These are phyloP conservation scores for Orobanche coerulescens DNA, from an alignment of 257 asterid genomes.

Conservation along the genomic window DNA sequence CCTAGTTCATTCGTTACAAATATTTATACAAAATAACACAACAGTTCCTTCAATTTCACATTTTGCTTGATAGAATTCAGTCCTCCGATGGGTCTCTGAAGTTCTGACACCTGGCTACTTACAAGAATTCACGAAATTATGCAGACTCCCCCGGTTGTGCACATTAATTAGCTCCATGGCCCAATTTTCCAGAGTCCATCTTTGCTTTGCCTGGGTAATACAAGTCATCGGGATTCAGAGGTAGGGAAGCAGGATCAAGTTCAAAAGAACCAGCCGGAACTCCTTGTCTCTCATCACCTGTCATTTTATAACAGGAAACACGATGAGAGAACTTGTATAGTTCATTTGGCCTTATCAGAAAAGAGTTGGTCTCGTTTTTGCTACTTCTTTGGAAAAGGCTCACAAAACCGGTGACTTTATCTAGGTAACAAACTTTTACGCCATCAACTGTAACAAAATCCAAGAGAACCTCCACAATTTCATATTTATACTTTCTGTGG, in stretches of 20 bases:
- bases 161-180: conserved; percentile 16
- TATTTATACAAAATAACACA: too few species aligned
- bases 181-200: conserved; percentile 17
- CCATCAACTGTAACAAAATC: conserved; percentile 41
- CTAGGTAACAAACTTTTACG: conserved; percentile 41
- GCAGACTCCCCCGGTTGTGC: conserved; percentile 14
- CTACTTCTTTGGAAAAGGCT: conserved; percentile 50
- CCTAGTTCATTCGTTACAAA: too few species aligned
- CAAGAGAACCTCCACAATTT: conserved; percentile 62
- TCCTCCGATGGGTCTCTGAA: too few species aligned
- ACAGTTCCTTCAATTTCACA: too few species aligned
- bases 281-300: conserved; percentile 54
- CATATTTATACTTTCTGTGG: conserved; percentile 37
- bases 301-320: conserved; percentile 46
- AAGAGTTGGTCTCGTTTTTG: conserved; percentile 14
- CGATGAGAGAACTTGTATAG: conserved; percentile 56
- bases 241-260: conserved; percentile 78
- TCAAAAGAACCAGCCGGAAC: conserved; percentile 72
- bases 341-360: conserved; percentile 36
- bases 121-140: conserved; percentile 8
- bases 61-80: conserved; percentile 1
- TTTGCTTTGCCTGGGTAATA: conserved; percentile 32
- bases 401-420: conserved; percentile 50
- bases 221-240: conserved; percentile 42
- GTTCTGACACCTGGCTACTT: too few species aligned